Percentiles rank a stretch among this genome's conserved stretches.
Conservation (phyloP, 2,329 filamentous ascomycete genomes). For the Trichoderma polysporum region DNA sequence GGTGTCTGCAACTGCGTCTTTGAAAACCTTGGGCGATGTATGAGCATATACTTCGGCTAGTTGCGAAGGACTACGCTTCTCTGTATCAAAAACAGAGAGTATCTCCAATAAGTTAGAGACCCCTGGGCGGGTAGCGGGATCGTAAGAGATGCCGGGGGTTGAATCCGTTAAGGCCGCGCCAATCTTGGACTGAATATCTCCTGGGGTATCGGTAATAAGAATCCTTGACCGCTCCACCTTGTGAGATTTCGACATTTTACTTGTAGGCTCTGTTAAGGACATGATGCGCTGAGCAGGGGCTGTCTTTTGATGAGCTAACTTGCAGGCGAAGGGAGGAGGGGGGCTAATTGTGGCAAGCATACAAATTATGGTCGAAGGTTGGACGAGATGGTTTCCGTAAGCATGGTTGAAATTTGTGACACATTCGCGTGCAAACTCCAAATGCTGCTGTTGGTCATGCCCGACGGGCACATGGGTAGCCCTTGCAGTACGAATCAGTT, state of each 20-base stretch:
- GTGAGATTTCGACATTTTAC: conserved; percentile 96
- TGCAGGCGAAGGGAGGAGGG: background rate
- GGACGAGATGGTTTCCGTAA: conserved; percentile 62
- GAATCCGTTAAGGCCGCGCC: conserved; percentile 76
- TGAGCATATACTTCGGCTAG: conserved; percentile 42
- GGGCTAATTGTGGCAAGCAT: conserved; percentile 24
- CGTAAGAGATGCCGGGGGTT: conserved; percentile 65
- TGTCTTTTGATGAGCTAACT: conserved; percentile 33
- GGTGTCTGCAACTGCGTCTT: conserved; percentile 57
- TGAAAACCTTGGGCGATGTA: conserved; percentile 40
- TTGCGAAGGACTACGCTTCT: conserved; percentile 40
- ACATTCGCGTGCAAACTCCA: conserved; percentile 87
- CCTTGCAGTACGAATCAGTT: conserved; percentile 39
- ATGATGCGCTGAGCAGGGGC: conserved; percentile 83
- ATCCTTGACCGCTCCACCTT: conserved; percentile 72
- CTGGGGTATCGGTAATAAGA: conserved; percentile 69
- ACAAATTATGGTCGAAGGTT: conserved; percentile 73
- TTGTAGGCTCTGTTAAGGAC: conserved; percentile 74
- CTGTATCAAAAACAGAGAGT: conserved; percentile 64
- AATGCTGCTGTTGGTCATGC: conserved; percentile 91
- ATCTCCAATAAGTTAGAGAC: conserved; percentile 86
- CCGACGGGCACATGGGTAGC: conserved; percentile 95
- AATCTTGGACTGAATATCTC: conserved; percentile 68
- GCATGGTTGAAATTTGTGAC: conserved; percentile 83
- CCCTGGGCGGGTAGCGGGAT: conserved; percentile 68